Percentiles rank a stretch among this genome's conserved stretches.
Conservation (phyloP, 2,329 filamentous ascomycete genomes). For the Amylocarpus encephaloides region DNA sequence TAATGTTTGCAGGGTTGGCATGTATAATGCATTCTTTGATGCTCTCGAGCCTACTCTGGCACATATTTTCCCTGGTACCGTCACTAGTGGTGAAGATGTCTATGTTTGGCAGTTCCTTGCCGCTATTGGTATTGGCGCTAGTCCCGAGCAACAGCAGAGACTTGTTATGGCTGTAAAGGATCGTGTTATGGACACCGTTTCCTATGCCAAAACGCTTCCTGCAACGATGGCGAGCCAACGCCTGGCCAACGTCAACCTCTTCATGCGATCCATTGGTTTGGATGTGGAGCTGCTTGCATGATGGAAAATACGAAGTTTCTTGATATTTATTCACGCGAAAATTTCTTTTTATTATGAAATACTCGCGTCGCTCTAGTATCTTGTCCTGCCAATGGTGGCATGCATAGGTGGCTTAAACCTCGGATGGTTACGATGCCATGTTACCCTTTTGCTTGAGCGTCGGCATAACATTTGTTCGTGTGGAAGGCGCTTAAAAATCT, state of each 20-base stretch:
- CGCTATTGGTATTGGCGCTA: slow-evolving; percentile 88
- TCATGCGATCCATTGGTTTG: slow-evolving; percentile 97
- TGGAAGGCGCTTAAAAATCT: slow-evolving; percentile 18
- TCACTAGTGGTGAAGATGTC: slow-evolving; percentile 84
- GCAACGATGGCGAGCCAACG: slow-evolving; percentile 77
- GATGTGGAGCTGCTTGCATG: slow-evolving; percentile 67
- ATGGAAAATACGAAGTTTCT: slow-evolving; percentile 14
- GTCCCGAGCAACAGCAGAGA: slow-evolving; percentile 88
- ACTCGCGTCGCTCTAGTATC: slow-evolving; percentile 13
- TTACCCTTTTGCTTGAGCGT: slow-evolving; percentile 14
- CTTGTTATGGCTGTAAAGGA: slow-evolving; percentile 96
- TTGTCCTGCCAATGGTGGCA: background rate
- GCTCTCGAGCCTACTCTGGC: slow-evolving; percentile 76
- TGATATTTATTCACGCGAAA: slow-evolving; percentile 20
- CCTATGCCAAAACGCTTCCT: slow-evolving; percentile 81
- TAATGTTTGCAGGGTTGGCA: slow-evolving; percentile 52
- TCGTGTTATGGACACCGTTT: slow-evolving; percentile 91
- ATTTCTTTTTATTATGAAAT: slow-evolving; percentile 17
- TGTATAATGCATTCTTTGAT: slow-evolving; percentile 85
- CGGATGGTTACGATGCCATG: slow-evolving; percentile 19
- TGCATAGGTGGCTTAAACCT: slow-evolving; percentile 10
- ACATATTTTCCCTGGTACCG: slow-evolving; percentile 84
- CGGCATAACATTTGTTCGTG: slow-evolving; percentile 21
- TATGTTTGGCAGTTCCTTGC: slow-evolving; percentile 98
- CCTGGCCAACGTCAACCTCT: slow-evolving; percentile 88